Base-by-base conservation (phyloP, 257 asterid genomes). In the Voacanga thouarsii region DNA sequence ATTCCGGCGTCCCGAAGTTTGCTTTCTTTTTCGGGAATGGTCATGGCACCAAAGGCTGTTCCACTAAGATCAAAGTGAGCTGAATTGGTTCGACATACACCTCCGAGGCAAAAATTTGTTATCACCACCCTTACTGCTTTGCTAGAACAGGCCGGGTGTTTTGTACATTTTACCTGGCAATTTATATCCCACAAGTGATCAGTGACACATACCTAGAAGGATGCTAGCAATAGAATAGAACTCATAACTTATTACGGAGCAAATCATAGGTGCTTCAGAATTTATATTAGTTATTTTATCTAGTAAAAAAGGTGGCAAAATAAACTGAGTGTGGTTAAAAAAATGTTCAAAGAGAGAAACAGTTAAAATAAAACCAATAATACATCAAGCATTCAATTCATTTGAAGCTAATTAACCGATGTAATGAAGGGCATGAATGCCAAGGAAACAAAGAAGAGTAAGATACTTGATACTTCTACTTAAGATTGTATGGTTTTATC, bases 11-110 rank as follows among this genome's bases (percentile, higher is more conserved):
- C 83, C 0, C 91, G 96, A 45, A 92, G 94, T 53, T 89, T 80
- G 5, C 83, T 74, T 56, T 83, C 87, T 66, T 89, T 83, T 19
- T 91, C 91, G 6, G 84, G 88, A 3, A 75, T 45, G 15, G 96
- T 96, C 91, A 92, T 89, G 77, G 90, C 85, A 10, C 97, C 96
- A 57, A 90, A 90, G 9, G 97, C 91, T 1, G 91, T 90, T 19
- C 97, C 97, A 26, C 97, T 90, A 0, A 92, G 89, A 85, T 92
- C 97, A 67, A 92, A 92, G 74, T 90, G 94, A 28, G 93, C 91
- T 0, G 84, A 51, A 33, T 85, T 92, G 1, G 88, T 72, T 0
- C 77, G 37, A 66, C 96, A 87, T 1, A 63, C 72, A 0, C 93
- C 93, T 4, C 94, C 97, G 11, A 92, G 94, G 63, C 96, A 92